A percentile compares a stretch with the other conserved stretches of the same genome.
These are phyloP conservation scores for Stromatinia cepivora DNA, from an alignment of 2,329 filamentous ascomycete genomes.

Conservation along the genomic window DNA sequence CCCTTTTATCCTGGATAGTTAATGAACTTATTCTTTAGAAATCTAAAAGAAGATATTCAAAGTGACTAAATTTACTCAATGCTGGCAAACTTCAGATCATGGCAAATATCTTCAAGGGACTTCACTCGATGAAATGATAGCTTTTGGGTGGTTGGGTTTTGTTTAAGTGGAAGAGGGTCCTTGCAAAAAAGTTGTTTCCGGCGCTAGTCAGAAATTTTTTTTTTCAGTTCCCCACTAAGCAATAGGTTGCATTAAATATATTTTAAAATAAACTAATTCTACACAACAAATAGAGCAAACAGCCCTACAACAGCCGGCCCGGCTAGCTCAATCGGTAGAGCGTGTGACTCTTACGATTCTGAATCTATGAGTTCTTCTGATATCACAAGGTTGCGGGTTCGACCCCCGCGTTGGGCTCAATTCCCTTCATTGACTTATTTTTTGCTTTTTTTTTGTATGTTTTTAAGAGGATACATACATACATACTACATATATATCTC, in stretches of 20 bases:
- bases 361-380: conserved; percentile 11
- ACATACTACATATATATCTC: too few relatives aligned
- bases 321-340: conserved; percentile 41
- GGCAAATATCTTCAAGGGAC: neutral
- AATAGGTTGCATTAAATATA: accelerated
- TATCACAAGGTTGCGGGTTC: conserved; percentile 21
- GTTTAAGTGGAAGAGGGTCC: neutral
- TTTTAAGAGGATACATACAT: neutral
- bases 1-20: neutral
- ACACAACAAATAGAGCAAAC: neutral
- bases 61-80: neutral
- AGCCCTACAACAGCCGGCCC: conserved; percentile 23
- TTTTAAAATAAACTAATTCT: too few relatives aligned
- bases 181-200: neutral
- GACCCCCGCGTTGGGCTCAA: conserved; percentile 21
- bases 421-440: neutral
- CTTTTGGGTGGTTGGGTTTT: neutral
- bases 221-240: neutral
- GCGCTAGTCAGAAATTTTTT: conserved; percentile 16
- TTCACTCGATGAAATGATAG: neutral
- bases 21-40: neutral
- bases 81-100: neutral
- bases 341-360: conserved; percentile 37
- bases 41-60: too few relatives aligned
- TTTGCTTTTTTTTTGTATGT: neutral